Evolutionary conservation across 2,329 filamentous ascomycete genomes (phyloP), one percentile per base, ranked within the genome.

Genomic region (Trichoderma simmonsii): DNA sequence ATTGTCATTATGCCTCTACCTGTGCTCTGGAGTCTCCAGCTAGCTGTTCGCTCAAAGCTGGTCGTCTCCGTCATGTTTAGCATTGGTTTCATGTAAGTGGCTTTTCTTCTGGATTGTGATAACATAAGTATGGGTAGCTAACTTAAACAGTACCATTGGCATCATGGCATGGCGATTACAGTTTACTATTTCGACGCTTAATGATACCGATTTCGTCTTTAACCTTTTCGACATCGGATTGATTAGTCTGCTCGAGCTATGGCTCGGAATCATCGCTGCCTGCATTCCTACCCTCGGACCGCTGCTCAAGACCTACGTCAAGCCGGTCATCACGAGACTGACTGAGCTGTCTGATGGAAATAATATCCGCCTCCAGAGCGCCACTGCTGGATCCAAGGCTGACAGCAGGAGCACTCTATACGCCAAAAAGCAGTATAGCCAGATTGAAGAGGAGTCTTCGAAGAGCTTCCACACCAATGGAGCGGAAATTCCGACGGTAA

Each of bases 211-310:
- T 61, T 77, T 75, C 61, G 73, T 74, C 39, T 70, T 54, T 5
- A 68, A 73, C 28, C 77, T 72, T 77, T 73, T 78, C 74, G 71
- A 79, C 51, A 82, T 84, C 39, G 80, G 80, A 14, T 70, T 82
- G 12, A 77, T 81, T 43, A 80, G 80, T 56, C 78, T 80, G 39
- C 78, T 81, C 32, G 83, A 85, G 74, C 76, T 83, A 6, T 79
- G 80, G 36, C 75, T 84, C 14, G 83, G 82, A 48, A 80, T 85
- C 63, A 81, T 84, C 73, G 80, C 80, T 5, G 82, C 82, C 1
- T 83, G 82, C 71, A 81, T 84, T 3, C 84, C 83, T 6, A 83
- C 83, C 1, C 77, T 84, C 18, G 82, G 82, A 18, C 81, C 81
- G 15, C 77, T 84, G 14, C 77, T 83, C 72, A 80, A 80, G 30